Evolutionary conservation across 108 stramenopile species (phyloP).

Genomic region (Fragilariopsis cylindrus): DNA sequence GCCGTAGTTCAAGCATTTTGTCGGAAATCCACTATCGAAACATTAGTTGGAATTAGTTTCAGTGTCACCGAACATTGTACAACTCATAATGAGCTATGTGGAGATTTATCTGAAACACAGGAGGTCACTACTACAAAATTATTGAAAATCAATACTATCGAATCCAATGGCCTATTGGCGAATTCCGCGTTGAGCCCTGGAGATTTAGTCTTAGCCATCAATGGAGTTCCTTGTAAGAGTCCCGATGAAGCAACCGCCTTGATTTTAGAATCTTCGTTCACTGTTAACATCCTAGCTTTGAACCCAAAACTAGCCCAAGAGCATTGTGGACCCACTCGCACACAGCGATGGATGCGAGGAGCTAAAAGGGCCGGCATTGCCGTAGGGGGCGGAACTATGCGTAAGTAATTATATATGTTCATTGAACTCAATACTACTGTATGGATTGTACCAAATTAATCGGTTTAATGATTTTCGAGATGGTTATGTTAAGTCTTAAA

Average conservation of each 20-base stretch:
- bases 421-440: too few relatives aligned
- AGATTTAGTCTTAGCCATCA: slow-evolving; percentile 33
- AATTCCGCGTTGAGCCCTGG: slow-evolving; percentile 25
- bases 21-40: slow-evolving; percentile 17
- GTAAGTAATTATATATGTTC: neutral
- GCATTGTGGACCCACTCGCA: neutral
- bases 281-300: slow-evolving; percentile 27
- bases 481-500: too few relatives aligned
- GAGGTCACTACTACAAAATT: slow-evolving; percentile 12
- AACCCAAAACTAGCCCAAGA: slow-evolving; percentile 11
- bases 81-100: neutral
- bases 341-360: slow-evolving; percentile 23
- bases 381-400: slow-evolving; percentile 30
- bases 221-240: slow-evolving; percentile 20
- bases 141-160: slow-evolving; percentile 22
- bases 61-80: slow-evolving; percentile 8
- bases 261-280: slow-evolving; percentile 18
- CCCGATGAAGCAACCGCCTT: slow-evolving; percentile 22
- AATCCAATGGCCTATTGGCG: slow-evolving; percentile 15
- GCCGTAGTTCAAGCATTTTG: slow-evolving; percentile 31
- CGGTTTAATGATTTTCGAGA: too few relatives aligned
- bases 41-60: slow-evolving; percentile 24
- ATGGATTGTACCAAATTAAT: too few relatives aligned
- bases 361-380: slow-evolving; percentile 32
- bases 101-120: neutral